Base-by-base conservation (phyloP, 2,329 filamentous ascomycete species). In the Ophiocordyceps camponoti-rufipedis region DNA sequence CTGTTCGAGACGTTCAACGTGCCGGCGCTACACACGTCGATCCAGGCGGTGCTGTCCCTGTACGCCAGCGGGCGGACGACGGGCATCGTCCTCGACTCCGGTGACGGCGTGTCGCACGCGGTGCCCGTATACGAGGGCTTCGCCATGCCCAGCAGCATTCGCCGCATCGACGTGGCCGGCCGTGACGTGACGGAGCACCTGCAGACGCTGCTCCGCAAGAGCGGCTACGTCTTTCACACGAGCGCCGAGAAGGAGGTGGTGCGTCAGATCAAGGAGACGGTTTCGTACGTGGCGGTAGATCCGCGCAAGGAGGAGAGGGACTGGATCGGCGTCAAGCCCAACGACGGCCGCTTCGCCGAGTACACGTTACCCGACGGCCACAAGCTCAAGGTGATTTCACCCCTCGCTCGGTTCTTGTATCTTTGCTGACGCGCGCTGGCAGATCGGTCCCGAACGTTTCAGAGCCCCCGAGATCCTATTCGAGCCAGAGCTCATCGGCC, bases 171-270 rank as follows among this genome's bases (percentile, higher is more conserved):
- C 60, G 88, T 98, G 31, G 91, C 91, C 12, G 91, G 91, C 28
- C 76, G 91, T 55, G 91, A 98, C 62, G 86, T 98, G 18, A 98
- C 91, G 42, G 91, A 98, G 63, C 80, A 98, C 60, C 70, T 98
- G 66, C 91, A 98, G 65, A 80, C 82, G 48, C 67, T 96, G 54
- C 70, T 98, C 53, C 77, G 91, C 57, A 96, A 95, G 71, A 85
- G 80, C 54, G 91, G 91, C 44, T 86, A 91, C 59, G 78, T 95
- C 16, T 94, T 98, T 62, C 89, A 96, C 65, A 98, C 91, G 16
- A 95, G 87, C 60, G 91, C 91, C 12, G 91, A 98, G 71, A 98
- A 98, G 69, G 91, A 98, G 66, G 87, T 95, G n/a, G 91, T 98
- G 47, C 78, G 89, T 52, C 74, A 86, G 63, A 95, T 98, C 67